Evolutionary conservation across 345 rosid species (phyloP).

Genomic region (Salix suchowensis): DNA sequence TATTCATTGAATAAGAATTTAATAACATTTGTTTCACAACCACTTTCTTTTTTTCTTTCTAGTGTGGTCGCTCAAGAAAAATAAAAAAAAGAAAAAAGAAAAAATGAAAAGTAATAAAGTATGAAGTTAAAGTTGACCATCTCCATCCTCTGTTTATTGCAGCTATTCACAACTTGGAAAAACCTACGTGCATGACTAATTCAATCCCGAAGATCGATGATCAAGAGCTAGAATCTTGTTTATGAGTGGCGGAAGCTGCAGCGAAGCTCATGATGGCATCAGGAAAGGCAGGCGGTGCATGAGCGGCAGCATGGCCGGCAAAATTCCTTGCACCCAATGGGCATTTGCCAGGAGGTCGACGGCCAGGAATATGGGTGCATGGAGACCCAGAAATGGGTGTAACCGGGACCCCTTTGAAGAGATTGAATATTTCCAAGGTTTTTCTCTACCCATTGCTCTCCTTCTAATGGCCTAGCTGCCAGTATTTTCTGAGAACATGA

Average conservation of each 20-base stretch:
- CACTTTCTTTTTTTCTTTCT: neutral
- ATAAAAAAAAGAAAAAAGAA: neutral
- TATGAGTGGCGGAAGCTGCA: neutral
- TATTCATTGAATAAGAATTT: neutral
- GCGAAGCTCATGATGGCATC: conserved; percentile 2
- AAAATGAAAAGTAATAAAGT: neutral
- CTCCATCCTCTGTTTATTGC: neutral
- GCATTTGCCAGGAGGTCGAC: conserved; percentile 27
- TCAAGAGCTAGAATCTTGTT: conserved; percentile 10
- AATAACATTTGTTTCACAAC: neutral
- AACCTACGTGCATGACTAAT: neutral
- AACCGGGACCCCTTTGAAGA: conserved; percentile 36
- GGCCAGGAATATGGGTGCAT: conserved; percentile 35
- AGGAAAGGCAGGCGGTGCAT: conserved; percentile 11
- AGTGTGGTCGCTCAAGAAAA: neutral
- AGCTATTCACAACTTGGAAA: neutral
- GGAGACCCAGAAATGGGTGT: conserved; percentile 26
- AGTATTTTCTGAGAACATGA: neutral
- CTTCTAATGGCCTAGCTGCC: conserved; percentile 29
- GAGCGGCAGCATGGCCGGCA: conserved; percentile 1
- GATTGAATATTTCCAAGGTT: conserved; percentile 18
- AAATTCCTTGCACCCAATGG: conserved; percentile 22
- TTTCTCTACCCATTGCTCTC: neutral
- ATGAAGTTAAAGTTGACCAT: neutral
- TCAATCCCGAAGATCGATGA: neutral